phyloP scores from a whole-genome alignment of 2,329 filamentous ascomycete species.

The Hypocrella siamensis region DNA sequence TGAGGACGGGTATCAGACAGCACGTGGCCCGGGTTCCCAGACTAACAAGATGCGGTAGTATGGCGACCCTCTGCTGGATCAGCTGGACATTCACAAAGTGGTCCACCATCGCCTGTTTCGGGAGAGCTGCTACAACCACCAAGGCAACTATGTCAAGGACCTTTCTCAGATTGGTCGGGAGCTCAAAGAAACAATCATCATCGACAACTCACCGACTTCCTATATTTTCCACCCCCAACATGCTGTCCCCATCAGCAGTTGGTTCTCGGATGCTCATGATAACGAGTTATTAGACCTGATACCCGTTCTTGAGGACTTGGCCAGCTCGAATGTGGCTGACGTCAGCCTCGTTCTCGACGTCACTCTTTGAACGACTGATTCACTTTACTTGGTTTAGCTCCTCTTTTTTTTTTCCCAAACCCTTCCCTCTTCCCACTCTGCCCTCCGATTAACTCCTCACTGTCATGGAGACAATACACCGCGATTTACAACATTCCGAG shows the following conservation, averaged over 20 bases:
- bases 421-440: slow-evolving; percentile 9
- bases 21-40: slow-evolving; percentile 4
- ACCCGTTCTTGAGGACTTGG: slow-evolving; percentile 93
- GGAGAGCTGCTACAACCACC: slow-evolving; percentile 98
- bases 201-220: slow-evolving; percentile 96
- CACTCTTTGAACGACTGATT: slow-evolving; percentile 39
- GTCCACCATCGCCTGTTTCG: slow-evolving; percentile 93
- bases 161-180: slow-evolving; percentile 93
- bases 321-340: slow-evolving; percentile 74
- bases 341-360: slow-evolving; percentile 97
- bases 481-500: slow-evolving; percentile 21
- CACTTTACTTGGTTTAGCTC: slow-evolving; percentile 10
- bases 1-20: background rate
- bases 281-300: slow-evolving; percentile 97
- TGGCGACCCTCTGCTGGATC: slow-evolving; percentile 87
- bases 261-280: slow-evolving; percentile 98
- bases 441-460: background rate
- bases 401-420: slow-evolving; percentile 11
- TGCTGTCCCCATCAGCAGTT: slow-evolving; percentile 97
- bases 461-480: slow-evolving; percentile 15
- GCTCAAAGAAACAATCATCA: slow-evolving; percentile 95
- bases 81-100: slow-evolving; percentile 92
- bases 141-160: slow-evolving; percentile 99
- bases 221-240: slow-evolving; percentile 99
- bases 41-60: slow-evolving; percentile 56